Percentiles rank a stretch among this genome's conserved stretches.
Conservation (phyloP, 2,329 filamentous ascomycete genomes). For the Aspergillus chevalieri region DNA sequence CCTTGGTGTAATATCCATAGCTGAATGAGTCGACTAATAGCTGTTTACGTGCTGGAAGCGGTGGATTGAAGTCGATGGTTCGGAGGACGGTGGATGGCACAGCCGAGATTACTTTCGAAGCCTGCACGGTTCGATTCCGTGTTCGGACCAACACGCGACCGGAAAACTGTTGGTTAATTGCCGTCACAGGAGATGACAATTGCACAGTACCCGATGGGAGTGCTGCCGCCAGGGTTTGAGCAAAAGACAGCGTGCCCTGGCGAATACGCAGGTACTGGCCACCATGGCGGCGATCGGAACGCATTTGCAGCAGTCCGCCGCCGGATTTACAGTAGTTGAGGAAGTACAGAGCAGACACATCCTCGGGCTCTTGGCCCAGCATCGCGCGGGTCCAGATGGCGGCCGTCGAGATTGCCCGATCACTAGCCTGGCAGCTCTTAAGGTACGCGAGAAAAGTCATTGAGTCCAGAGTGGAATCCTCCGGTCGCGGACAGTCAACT, state of each 20-base stretch:
- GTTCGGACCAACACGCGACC: background rate
- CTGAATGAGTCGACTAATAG: slow-evolving; percentile 28
- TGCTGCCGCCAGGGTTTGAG: slow-evolving; percentile 30
- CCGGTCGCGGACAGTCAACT: slow-evolving; percentile 19
- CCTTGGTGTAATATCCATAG: slow-evolving; percentile 49
- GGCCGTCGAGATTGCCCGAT: slow-evolving; percentile 27
- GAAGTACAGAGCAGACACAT: slow-evolving; percentile 50
- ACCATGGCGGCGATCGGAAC: slow-evolving; percentile 48
- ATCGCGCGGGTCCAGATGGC: slow-evolving; percentile 46
- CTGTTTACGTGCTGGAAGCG: slow-evolving; percentile 39
- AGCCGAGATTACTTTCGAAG: slow-evolving; percentile 44
- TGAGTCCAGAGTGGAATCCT: slow-evolving; percentile 25
- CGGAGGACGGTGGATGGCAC: slow-evolving; percentile 44
- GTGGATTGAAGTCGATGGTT: slow-evolving; percentile 44
- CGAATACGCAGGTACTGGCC: slow-evolving; percentile 49
- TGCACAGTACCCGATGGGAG: slow-evolving; percentile 20
- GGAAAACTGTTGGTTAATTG: slow-evolving; percentile 3
- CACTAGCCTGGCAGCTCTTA: slow-evolving; percentile 23
- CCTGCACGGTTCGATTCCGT: slow-evolving; percentile 21
- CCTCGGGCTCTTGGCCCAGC: slow-evolving; percentile 46
- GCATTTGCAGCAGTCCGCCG: slow-evolving; percentile 48
- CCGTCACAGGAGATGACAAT: slow-evolving; percentile 6
- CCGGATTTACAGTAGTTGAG: slow-evolving; percentile 52
- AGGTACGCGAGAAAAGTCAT: slow-evolving; percentile 38
- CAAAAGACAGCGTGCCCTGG: slow-evolving; percentile 43